Evolutionary conservation across 176 grass and related monocot species (phyloP).

Genomic region (Secale cereale): DNA sequence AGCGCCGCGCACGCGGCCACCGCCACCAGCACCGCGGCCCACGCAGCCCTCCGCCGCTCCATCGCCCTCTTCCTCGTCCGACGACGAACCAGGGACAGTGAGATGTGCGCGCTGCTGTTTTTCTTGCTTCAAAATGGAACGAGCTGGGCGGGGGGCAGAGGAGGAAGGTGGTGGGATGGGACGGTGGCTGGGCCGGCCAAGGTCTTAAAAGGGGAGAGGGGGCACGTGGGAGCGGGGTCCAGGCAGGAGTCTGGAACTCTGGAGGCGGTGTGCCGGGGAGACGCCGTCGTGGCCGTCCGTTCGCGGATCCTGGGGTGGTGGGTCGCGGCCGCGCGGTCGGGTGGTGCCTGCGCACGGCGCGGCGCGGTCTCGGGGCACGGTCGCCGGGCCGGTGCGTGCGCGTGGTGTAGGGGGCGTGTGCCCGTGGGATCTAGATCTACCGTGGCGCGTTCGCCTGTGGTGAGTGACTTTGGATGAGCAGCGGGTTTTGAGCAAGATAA

Average conservation of each 20-base stretch:
- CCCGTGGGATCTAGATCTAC: conserved; percentile 25
- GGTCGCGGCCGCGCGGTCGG: background rate
- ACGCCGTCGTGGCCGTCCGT: conserved; percentile 1
- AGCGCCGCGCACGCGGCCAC: conserved; percentile 32
- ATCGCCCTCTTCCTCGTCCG: background rate
- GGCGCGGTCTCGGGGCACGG: background rate
- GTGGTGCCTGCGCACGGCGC: background rate
- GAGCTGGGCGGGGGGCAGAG: background rate
- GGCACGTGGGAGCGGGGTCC: conserved; percentile 13
- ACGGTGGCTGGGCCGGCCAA: background rate
- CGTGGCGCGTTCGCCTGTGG: background rate
- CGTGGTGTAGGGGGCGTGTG: background rate
- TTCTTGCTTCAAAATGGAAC: background rate
- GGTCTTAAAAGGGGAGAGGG: conserved; percentile 9
- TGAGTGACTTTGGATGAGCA: no score
- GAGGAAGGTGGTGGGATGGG: background rate
- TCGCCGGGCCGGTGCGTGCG: background rate
- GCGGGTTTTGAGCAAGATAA: no score
- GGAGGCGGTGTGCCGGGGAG: background rate
- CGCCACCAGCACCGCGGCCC: conserved; percentile 27
- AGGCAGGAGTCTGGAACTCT: background rate
- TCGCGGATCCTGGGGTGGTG: background rate
- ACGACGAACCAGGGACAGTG: background rate
- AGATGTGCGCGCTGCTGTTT: background rate
- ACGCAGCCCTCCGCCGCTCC: background rate